Base-by-base conservation (phyloP, 1,284 basidiomycete species). In the Boletus sp. region DNA sequence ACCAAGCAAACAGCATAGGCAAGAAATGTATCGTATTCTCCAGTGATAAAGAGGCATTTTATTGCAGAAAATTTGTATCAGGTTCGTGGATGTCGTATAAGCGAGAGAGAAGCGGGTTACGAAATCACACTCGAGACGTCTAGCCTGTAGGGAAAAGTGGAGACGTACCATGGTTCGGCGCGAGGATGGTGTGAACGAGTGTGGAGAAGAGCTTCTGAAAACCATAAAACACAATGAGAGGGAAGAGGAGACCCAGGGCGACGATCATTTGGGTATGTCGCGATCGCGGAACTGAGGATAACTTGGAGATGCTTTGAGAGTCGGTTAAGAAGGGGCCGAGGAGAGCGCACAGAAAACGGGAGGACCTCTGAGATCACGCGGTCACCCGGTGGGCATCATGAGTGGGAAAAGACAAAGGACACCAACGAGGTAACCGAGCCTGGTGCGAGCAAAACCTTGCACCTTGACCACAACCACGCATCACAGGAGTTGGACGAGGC, bases 211-310 rank as follows among this genome's bases (percentile, higher is more conserved):
- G 47, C 31, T 43, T 63, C 38, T 59, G 62, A 21, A 71, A 28
- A 28, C 55, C 65, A 56, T 67, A 66, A 16, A 74, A 52, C 27
- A 46, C 52, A 11, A 74, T 62, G 35, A 70, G 43, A 10, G 67
- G 64, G 43, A 49, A 71, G 38, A 71, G 49, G 13, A 68, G 49
- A 33, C 61, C 58, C 35, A 71, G 51, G 37, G 68, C 57, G n/a
- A 71, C 55, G 28, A 73, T 63, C 70, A 74, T 73, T 23, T 43
- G 40, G 33, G 16, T 35, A 17, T 4, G 13, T 16, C n/a, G n/a
- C n/a, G n/a, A n/a, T n/a, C n/a, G n/a, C n/a, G n/a, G n/a, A n/a
- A n/a, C n/a, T n/a, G n/a, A n/a, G n/a, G n/a, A n/a, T n/a, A n/a
- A n/a, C n/a, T n/a, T n/a, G n/a, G n/a, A 16, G 37, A 38, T 38